These are phyloP conservation scores for Termitomyces sp. DNA, from an alignment of 768 basidiomycete genomes.

Conservation along the genomic window DNA sequence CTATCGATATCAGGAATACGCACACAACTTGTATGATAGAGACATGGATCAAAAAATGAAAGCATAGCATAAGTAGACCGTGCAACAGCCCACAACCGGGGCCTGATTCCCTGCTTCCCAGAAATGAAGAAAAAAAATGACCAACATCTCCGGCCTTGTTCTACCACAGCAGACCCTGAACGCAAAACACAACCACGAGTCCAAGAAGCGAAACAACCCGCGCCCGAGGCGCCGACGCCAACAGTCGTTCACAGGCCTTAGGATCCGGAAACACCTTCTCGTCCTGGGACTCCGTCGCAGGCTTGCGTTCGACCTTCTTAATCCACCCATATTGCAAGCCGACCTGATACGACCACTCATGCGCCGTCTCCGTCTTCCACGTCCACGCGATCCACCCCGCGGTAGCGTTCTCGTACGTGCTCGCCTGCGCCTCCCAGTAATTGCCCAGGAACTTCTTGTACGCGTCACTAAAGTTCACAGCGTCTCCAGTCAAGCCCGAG, in stretches of 20 bases:
- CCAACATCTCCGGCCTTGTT: neutral
- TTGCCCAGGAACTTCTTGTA: slow-evolving; percentile 81
- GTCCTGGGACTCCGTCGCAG: too few relatives aligned
- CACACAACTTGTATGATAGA: neutral
- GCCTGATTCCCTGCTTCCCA: too few relatives aligned
- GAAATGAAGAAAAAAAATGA: too few relatives aligned
- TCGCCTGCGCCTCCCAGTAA: slow-evolving; percentile 81
- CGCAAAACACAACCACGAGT: neutral
- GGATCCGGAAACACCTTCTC: neutral
- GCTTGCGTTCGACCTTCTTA: too few relatives aligned
- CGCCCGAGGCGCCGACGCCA: neutral
- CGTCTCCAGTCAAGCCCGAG: slow-evolving; percentile 64
- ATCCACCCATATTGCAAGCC: slow-evolving; percentile 58
- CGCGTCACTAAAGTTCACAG: slow-evolving; percentile 59
- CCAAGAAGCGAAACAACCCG: neutral
- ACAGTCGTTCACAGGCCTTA: neutral
- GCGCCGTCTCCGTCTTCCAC: slow-evolving; percentile 77
- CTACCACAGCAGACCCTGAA: neutral
- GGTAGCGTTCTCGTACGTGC: slow-evolving; percentile 52
- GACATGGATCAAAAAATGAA: neutral
- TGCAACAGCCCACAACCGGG: too few relatives aligned
- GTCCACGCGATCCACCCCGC: slow-evolving; percentile 78
- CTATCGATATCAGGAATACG: neutral
- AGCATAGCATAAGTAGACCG: too few relatives aligned
- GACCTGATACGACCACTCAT: slow-evolving; percentile 87